Base-by-base conservation (phyloP, 2,329 filamentous ascomycete genomes). In the Ascocoryne sarcoides region DNA sequence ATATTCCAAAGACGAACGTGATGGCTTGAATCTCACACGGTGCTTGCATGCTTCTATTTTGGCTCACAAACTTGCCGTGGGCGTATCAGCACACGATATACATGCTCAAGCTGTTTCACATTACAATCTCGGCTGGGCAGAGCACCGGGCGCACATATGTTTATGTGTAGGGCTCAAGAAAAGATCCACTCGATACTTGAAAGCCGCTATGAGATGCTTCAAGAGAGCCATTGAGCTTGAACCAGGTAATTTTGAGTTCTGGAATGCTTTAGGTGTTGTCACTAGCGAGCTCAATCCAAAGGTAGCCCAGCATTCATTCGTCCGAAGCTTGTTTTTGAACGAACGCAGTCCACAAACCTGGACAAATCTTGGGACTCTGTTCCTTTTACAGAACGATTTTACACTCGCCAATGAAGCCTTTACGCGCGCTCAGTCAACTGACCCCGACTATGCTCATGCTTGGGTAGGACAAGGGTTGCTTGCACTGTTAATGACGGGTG, bases 51-150 rank as follows among this genome's bases (percentile, higher is more conserved):
- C 82, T 10, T 76, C 83, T 0, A 84, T 96, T 19, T 66, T 96
- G 14, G 84, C 86, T 4, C 85, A 93, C 60, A 98, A 96, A 60
- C 76, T 85, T 48, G 88, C 88, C 5, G 79, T 96, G 10, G 67
- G 83, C 51, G 74, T 79, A 29, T 82, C 82, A 12, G 67, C 78
- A 1, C 68, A 79, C 43, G 89, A 98, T 56, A 60, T 76, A 5
- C 85, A 95, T 59, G 89, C 90, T 3, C 89, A 93, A 62, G 86
- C 92, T 1, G 85, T 96, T n/a, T 86, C 89, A 0, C 92, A 90
- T 73, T 98, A 95, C 63, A 98, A 98, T 55, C 69, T 98, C 14
- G 92, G 92, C 31, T 96, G 89, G 85, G 84, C 86, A 1, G 92
- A 98, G 60, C 79, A 92, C 58, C 76, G 82, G 32, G 84, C 88